Evolutionary conservation across 805 yeast genomes (phyloP), one percentile per base, ranked within the genome.

Genomic region (Barnettozyma sp.): DNA sequence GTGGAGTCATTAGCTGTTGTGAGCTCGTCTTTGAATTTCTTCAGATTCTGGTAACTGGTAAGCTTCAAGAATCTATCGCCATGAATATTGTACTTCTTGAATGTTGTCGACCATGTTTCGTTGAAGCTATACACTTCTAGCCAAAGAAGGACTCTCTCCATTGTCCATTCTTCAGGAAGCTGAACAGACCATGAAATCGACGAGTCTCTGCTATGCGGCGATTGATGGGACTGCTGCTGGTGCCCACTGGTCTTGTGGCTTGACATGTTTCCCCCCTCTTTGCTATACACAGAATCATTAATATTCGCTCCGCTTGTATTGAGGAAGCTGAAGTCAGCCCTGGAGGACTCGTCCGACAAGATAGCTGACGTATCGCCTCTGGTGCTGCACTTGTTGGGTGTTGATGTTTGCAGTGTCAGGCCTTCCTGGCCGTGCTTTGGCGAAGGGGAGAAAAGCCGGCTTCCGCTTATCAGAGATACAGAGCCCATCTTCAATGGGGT

Each of bases 101-200:
- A 82, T 13, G 77, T 70, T 5, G 65, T 71, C n/a, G 71, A 63
- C 96, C 96, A 87, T 11, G 78, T 63, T 4, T 68, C 71, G 45
- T 81, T 80, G 58, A 87, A 87, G 15, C 71, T 67, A 53, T 86
- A 70, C n/a, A 57, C 47, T 7, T 70, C 77, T 18, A 87, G 64
- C 94, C 95, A 87, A 32, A 61, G 54, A 0, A 67, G 40, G 1
- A 86, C 88, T 35, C 82, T 66, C n/a, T 69, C 74, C 43, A 71
- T 60, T 2, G 79, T 74, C 96, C 96, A 86, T 40, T 74, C 78
- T 6, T 65, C 67, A 2, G 82, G 74, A 36, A 66, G 65, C 22
- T 64, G 63, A 0, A 70, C 73, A 17, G 68, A 65, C 78, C 78
- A 74, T 2, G 66, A 58, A 10, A 63, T 39, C 1, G 56, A 52